Evolutionary conservation across 345 rosid species (phyloP).

Genomic region (Arabis alpina): DNA sequence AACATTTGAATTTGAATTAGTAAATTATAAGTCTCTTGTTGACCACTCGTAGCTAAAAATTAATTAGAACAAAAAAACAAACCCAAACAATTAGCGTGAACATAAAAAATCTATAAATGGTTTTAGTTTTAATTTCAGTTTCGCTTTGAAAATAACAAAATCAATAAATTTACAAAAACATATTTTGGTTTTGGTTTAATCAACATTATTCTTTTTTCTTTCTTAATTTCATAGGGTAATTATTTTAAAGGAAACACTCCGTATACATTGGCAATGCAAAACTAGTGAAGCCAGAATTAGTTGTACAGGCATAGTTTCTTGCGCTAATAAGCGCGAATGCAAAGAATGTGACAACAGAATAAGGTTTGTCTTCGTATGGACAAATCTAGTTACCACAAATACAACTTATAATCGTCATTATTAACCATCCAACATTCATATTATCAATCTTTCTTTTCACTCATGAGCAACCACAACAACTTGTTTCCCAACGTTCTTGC

Average conservation of each 20-base stretch:
- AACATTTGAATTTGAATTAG: neutral
- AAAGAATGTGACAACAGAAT: conserved; percentile 4
- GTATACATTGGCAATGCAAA: conserved; percentile 13
- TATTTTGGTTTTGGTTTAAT: no score
- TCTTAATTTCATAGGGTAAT: no score
- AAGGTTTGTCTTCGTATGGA: neutral
- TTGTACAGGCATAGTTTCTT: conserved; percentile 15
- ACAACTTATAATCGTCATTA: neutral
- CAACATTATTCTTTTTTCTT: no score
- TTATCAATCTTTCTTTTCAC: neutral
- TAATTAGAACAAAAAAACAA: no score
- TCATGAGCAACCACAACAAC: conserved; percentile 45
- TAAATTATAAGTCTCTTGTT: no score
- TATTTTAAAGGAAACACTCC: neutral
- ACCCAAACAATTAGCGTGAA: neutral
- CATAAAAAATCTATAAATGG: neutral
- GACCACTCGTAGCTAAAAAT: neutral
- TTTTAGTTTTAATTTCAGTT: neutral
- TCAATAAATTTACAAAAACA: no score
- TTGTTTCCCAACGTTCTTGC: conserved; percentile 64
- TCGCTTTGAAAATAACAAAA: no score
- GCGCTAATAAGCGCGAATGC: conserved; percentile 8
- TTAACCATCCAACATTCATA: no score
- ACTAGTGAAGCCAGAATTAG: conserved; percentile 9
- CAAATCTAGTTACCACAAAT: neutral